Evolutionary conservation across 2,329 filamentous ascomycete genomes (phyloP).

Genomic region (Pestalotiopsis sp.): DNA sequence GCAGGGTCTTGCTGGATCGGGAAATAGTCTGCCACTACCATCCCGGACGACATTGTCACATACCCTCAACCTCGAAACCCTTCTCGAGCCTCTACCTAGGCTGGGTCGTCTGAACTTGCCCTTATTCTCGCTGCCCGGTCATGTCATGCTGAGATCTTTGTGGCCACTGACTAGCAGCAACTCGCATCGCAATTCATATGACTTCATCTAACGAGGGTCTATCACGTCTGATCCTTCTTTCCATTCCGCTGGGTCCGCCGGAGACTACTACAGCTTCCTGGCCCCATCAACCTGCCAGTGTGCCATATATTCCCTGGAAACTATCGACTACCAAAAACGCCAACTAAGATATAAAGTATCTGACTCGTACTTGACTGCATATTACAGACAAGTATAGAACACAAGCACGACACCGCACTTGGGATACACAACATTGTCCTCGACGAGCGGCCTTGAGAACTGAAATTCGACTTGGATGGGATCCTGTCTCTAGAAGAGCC

Average conservation of each 20-base stretch:
- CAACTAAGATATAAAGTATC: background rate
- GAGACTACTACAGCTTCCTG: background rate
- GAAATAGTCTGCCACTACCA: background rate
- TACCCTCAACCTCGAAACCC: background rate
- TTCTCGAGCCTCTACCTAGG: background rate
- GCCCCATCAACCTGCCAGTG: background rate
- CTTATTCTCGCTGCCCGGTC: background rate
- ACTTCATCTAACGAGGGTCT: background rate
- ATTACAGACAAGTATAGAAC: background rate
- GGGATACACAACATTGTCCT: background rate
- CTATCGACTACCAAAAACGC: background rate
- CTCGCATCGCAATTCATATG: background rate
- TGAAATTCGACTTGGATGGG: background rate
- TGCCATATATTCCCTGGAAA: background rate
- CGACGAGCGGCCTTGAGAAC: background rate
- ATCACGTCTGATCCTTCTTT: background rate
- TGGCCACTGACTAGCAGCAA: background rate
- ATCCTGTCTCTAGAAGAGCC: background rate
- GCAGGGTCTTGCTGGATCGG: background rate
- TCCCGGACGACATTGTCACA: conserved; percentile 1
- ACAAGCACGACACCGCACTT: background rate
- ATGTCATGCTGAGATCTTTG: background rate
- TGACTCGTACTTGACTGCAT: background rate
- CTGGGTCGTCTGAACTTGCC: conserved; percentile 7
- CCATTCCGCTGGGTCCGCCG: background rate